Evolutionary conservation across 1,284 basidiomycete genomes (phyloP).

Genomic region (Apiotrichum akiyoshidainum): DNA sequence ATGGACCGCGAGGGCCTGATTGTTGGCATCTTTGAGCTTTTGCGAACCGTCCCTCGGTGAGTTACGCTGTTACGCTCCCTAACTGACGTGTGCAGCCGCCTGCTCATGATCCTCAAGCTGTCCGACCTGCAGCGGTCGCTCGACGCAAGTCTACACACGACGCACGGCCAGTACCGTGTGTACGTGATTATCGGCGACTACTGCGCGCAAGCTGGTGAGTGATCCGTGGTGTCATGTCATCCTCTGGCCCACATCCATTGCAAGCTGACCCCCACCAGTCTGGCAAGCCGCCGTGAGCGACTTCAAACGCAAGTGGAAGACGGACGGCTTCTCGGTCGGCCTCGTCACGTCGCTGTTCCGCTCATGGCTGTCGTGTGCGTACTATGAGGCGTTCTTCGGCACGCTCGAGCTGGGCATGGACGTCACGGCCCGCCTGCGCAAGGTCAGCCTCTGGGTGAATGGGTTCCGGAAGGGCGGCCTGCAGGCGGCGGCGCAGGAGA

Average conservation of each 20-base stretch:
- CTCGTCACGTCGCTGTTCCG: constrained; percentile 20
- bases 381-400: constrained; percentile 37
- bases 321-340: constrained; percentile 25
- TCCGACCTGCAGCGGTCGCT: constrained; percentile 68
- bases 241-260: too few species aligned
- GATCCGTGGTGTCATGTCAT: too few species aligned
- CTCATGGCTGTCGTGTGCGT: constrained; percentile 27
- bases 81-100: constrained; percentile 29
- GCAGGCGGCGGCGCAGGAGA: constrained; percentile 32
- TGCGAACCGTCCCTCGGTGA: constrained; percentile 73
- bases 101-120: constrained; percentile 49
- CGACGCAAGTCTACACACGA: constrained; percentile 56
- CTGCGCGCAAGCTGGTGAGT: constrained; percentile 58
- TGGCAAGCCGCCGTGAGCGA: constrained; percentile 67
- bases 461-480: constrained; percentile 41
- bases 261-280: constrained; percentile 57
- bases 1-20: constrained; percentile 75
- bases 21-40: constrained; percentile 74
- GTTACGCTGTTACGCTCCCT: constrained; percentile 26
- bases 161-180: constrained; percentile 67
- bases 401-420: constrained; percentile 59
- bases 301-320: constrained; percentile 13
- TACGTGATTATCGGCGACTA: constrained; percentile 91
- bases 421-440: constrained; percentile 60
- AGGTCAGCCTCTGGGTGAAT: constrained; percentile 62